A percentile compares a stretch with the other conserved stretches of the same genome.
Evolutionary conservation across 2,329 filamentous ascomycete species (phyloP).

Genomic region (Corynespora cassiicola): DNA sequence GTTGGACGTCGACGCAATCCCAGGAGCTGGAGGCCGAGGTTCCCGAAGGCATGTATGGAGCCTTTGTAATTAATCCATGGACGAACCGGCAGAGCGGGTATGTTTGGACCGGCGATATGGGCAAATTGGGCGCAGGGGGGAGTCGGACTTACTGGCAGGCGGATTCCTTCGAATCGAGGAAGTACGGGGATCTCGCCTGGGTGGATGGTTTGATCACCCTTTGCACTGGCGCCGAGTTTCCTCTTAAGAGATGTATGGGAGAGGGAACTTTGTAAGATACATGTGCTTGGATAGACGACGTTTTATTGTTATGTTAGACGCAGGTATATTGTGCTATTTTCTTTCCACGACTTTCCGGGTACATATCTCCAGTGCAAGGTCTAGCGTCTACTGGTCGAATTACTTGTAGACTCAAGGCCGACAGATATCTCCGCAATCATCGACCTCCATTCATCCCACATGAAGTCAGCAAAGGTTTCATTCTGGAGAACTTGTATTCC

Average conservation of each 20-base stretch:
- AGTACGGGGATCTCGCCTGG: slow-evolving; percentile 44
- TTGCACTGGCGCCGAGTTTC: slow-evolving; percentile 45
- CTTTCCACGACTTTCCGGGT: too few species aligned
- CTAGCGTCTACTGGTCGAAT: not conserved
- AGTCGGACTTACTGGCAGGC: slow-evolving; percentile 34
- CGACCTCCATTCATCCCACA: slow-evolving; percentile 13
- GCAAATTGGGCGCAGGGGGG: slow-evolving; percentile 35
- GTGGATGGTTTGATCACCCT: slow-evolving; percentile 49
- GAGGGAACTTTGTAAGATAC: slow-evolving; percentile 37
- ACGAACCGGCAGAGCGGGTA: slow-evolving; percentile 43
- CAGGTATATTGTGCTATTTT: too few species aligned
- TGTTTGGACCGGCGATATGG: slow-evolving; percentile 43
- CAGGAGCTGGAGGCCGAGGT: slow-evolving; percentile 41
- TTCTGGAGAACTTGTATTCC: slow-evolving; percentile 12
- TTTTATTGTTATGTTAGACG: too few species aligned
- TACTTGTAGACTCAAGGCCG: slow-evolving; percentile 1
- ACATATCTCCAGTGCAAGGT: too few species aligned
- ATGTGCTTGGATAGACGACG: too few species aligned
- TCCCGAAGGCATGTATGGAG: slow-evolving; percentile 46
- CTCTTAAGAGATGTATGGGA: slow-evolving; percentile 48
- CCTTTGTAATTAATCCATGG: slow-evolving; percentile 48
- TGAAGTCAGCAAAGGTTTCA: slow-evolving; percentile 8
- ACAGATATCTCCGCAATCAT: slow-evolving; percentile 9
- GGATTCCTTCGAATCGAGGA: slow-evolving; percentile 43
- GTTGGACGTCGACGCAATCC: slow-evolving; percentile 43